Evolutionary conservation across 768 basidiomycete genomes (phyloP), one percentile per base, ranked within the genome.

Genomic region (Boletus patriciae): DNA sequence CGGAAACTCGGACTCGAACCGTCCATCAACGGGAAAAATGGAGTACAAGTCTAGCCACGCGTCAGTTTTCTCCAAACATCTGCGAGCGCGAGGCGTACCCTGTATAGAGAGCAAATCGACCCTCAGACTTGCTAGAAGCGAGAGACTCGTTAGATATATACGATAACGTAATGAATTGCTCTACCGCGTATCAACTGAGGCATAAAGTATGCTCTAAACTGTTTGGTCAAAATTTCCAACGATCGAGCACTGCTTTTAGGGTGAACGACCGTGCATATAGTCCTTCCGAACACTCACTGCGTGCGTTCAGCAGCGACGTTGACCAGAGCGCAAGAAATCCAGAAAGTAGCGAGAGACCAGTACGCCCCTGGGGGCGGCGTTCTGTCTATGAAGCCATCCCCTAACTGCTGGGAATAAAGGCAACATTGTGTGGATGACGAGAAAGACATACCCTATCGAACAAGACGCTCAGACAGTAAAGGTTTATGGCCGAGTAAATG

Each of bases 161-260:
- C 6, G 19, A 31, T 33, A 4, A 37, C 8, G 19, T 5, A 34
- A 44, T 21, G 4, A 38, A 44, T 8, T 6, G 7, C 21, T 42
- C 47, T 50, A 78, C 80, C 76, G 64, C 62, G 57, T 18, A 72
- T 76, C 6, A 80, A 56, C 36, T 64, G 65, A 0, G 80, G 80
- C 16, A 77, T 58, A 52, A 78, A 78, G 54, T 76, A 63, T 5
- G 69, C 66, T 44, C 76, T 73, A 2, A 80, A 63, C 42, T 70
- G 68, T 1, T 69, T 74, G 11, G 54, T 62, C 37, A 76, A 47
- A 1, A 46, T 1, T 29, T 64, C 66, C n/a, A 46, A 46, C 16
- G 53, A 69, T 53, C 44, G 58, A 54, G 23, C 59, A 52, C 62
- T 73, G 60, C 8, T 8, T 16, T 18, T n/a, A 40, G 19, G 23